These are phyloP conservation scores for Mycena citricolor DNA, from an alignment of 1,284 basidiomycete species.

Conservation along the genomic window DNA sequence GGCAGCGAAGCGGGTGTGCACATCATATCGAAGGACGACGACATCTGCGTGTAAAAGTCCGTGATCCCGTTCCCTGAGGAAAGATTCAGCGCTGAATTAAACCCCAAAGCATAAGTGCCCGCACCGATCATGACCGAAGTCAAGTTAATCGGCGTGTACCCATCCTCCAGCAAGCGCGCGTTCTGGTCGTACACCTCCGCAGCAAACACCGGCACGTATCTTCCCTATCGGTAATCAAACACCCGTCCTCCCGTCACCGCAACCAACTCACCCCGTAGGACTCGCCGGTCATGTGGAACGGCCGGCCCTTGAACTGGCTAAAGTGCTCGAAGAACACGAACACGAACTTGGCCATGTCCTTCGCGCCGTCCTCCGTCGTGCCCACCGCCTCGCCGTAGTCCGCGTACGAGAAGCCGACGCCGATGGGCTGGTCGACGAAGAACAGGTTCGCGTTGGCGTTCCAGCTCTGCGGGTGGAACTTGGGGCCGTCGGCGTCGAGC, in stretches of 20 bases:
- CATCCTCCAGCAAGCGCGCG: slow-evolving; percentile 51
- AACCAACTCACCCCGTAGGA: slow-evolving; percentile 53
- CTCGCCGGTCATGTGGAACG: slow-evolving; percentile 75
- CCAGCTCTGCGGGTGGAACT: slow-evolving; percentile 60
- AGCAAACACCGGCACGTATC: slow-evolving; percentile 84
- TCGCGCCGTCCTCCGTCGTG: slow-evolving; percentile 66
- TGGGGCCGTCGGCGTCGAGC: slow-evolving; percentile 41
- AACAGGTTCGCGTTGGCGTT: slow-evolving; percentile 64
- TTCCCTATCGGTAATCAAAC: slow-evolving; percentile 47
- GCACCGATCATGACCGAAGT: slow-evolving; percentile 79
- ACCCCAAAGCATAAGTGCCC: slow-evolving; percentile 11
- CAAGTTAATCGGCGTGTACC: slow-evolving; percentile 74
- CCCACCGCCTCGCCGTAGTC: slow-evolving; percentile 65
- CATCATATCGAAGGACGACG: slow-evolving; percentile 48
- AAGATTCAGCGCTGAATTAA: background rate
- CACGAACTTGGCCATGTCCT: slow-evolving; percentile 69
- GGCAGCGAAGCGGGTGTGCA: slow-evolving; percentile 50
- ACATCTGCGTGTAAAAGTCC: slow-evolving; percentile 41
- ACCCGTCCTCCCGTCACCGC: background rate
- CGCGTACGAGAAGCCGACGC: slow-evolving; percentile 71
- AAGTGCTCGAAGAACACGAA: slow-evolving; percentile 76
- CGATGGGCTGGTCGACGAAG: slow-evolving; percentile 61
- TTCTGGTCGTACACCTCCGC: slow-evolving; percentile 81
- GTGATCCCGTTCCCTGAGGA: slow-evolving; percentile 56
- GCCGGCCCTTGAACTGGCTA: slow-evolving; percentile 61